Evolutionary conservation across 371 early-diverging fungal species (phyloP), one percentile per base, ranked within the genome.

Genomic region (Rhizopus delemar): DNA sequence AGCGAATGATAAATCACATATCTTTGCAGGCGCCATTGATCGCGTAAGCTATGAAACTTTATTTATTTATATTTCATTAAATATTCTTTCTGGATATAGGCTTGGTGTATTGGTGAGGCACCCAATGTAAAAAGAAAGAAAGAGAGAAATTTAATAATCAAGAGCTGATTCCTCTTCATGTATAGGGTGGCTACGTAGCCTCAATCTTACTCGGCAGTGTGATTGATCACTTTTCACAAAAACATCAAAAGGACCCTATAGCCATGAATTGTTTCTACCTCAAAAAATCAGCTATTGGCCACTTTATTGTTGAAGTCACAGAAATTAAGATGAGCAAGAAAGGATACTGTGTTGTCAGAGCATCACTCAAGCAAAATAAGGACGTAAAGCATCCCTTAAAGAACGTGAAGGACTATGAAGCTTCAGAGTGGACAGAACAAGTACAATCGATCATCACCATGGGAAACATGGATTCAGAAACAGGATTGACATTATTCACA

Each of bases 221-320:
- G 2, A 57, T 76, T 9, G 65, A 61, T 16, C 68, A 68, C 35
- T 74, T 66, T 52, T 43, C 66, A n/a, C 35, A 54, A 12, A 60
- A 58, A 38, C 36, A 63, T 36, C 80, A 80, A 59, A 48, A 51
- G 2, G 75, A 80, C 45, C 77, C 77, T 8, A 54, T 80, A 28
- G 71, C 80, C 4, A 38, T 80, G 41, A 80, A 80, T 29, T 62
- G 62, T n/a, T 80, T 80, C 49, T 80, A 66, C 46, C 57, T 76
- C 31, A 66, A 62, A 51, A 80, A 80, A 38, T 73, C 73, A 2
- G 41, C 53, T 0, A 45, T 65, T 3, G 73, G 70, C 0, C 61
- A 68, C 11, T 56, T 61, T 32, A 53, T 80, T 32, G 45, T 80
- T 5, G 75, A 74, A 35, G 65, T 80, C 8, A 48, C 69, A 13